Base-by-base conservation (phyloP, 129 eudicot species). In the Lactuca sativa region DNA sequence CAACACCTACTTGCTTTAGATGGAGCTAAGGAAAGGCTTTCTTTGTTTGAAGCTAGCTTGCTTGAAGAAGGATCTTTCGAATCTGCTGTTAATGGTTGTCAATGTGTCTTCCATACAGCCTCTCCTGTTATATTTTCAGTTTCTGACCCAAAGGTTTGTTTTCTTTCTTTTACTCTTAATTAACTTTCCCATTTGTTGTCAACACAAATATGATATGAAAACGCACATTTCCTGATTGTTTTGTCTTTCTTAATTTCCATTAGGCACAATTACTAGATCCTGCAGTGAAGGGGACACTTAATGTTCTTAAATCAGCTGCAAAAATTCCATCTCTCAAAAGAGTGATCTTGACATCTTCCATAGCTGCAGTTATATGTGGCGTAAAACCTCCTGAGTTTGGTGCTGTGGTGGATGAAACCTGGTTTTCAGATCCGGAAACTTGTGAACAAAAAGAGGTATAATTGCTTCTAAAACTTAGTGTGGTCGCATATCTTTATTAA, bases 271-370 rank as follows among this genome's bases (percentile, higher is more conserved):
- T 82, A 30, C 8, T 82, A 59, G 83, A 82, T 34, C 91, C 88
- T 9, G 88, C 91, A 11, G 62, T 82, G 36, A 86, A 86, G 69
- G 91, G 88, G 31, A 82, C 88, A 4, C 69, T 86, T n/a, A 74
- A 80, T 66, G 91, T 82, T 75, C 85, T 86, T 16, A 60, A 40
- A 43, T 86, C 91, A 49, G 82, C 85, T 59, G 55, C 65, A 25
- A 82, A 77, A 73, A 71, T 75, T 74, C 53, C 77, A 40, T 74
- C 83, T 15, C 33, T 86, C 55, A 74, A 77, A 73, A 69, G 87
- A 70, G 88, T 82, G 75, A 49, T 80, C 14, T 59, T 82, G 59
- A 86, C 91, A 18, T 86, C 91, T 64, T 82, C 88, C 53, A 65
- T 80, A 54, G 71, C 88, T 58, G 61, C 88, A 41, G 83, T 86